Evolutionary conservation across 202 grass and related monocot genomes (phyloP).

Genomic region (Schoenoplectus tabernaemontani): DNA sequence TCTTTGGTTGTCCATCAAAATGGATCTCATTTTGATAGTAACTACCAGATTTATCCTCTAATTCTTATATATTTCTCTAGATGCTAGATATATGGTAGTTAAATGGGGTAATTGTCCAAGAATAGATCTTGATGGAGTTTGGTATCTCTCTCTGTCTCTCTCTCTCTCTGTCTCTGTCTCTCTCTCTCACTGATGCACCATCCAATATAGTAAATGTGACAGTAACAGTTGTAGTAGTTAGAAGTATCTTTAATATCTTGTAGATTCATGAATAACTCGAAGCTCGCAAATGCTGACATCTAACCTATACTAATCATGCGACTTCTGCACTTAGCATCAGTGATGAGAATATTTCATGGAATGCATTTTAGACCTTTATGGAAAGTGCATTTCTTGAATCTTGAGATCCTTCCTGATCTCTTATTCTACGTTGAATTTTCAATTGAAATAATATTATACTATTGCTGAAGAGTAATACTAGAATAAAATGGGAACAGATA

Average conservation of each 20-base stretch:
- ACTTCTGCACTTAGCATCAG: not conserved
- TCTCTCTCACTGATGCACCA: not conserved
- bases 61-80: not conserved
- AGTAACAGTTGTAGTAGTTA: not conserved
- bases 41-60: not conserved
- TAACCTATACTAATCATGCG: not conserved
- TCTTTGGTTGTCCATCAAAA: not conserved
- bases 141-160: not conserved
- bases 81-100: not conserved
- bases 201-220: slow-evolving; percentile 5
- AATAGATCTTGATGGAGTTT: not conserved
- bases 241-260: not conserved
- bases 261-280: not conserved
- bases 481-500: slow-evolving; percentile 35
- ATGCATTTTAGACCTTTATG: not conserved
- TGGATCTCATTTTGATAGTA: not conserved
- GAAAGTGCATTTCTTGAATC: not conserved
- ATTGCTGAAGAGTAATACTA: not conserved
- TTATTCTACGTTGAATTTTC: not conserved
- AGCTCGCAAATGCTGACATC: not conserved
- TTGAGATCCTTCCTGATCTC: not conserved
- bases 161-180: too few species aligned
- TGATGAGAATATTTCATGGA: not conserved
- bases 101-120: not conserved
- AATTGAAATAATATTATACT: not conserved